A percentile compares a stretch with the other conserved stretches of the same genome.
Evolutionary conservation across 2,329 filamentous ascomycete genomes (phyloP).

Genomic region (Fusarium euwallaceae): DNA sequence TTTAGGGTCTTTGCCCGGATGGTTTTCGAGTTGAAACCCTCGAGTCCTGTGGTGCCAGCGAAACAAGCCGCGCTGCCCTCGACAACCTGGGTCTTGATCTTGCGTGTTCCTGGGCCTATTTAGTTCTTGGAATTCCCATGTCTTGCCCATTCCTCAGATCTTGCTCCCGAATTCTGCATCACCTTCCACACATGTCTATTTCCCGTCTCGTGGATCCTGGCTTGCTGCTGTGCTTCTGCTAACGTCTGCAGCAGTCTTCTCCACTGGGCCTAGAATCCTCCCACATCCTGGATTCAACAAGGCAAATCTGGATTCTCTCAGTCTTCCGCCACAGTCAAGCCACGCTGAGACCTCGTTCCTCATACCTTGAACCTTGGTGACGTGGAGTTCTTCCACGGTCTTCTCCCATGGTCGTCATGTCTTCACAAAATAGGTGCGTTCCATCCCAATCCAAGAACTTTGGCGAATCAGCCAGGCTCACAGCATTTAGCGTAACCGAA

Average conservation of each 20-base stretch:
- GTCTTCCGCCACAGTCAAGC: constrained; percentile 18
- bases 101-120: constrained; percentile 4
- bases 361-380: constrained; percentile 15
- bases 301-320: constrained; percentile 11
- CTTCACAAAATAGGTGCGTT: constrained; percentile 49
- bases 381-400: constrained; percentile 20
- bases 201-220: constrained; percentile 15
- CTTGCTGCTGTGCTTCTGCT: constrained; percentile 33
- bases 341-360: constrained; percentile 19
- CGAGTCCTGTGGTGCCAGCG: constrained; percentile 19
- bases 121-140: neutral
- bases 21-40: constrained; percentile 25
- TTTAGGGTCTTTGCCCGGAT: constrained; percentile 31
- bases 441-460: neutral
- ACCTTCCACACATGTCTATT: constrained; percentile 10
- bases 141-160: neutral
- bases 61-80: constrained; percentile 28
- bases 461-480: constrained; percentile 26
- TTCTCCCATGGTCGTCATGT: constrained; percentile 48
- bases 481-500: constrained; percentile 33
- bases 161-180: constrained; percentile 1
- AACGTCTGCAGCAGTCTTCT: constrained; percentile 31
- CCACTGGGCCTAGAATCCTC: constrained; percentile 23
- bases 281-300: constrained; percentile 18
- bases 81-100: constrained; percentile 7